Evolutionary conservation across 2,329 filamentous ascomycete genomes (phyloP).

Genomic region (Acrodontium crateriforme): DNA sequence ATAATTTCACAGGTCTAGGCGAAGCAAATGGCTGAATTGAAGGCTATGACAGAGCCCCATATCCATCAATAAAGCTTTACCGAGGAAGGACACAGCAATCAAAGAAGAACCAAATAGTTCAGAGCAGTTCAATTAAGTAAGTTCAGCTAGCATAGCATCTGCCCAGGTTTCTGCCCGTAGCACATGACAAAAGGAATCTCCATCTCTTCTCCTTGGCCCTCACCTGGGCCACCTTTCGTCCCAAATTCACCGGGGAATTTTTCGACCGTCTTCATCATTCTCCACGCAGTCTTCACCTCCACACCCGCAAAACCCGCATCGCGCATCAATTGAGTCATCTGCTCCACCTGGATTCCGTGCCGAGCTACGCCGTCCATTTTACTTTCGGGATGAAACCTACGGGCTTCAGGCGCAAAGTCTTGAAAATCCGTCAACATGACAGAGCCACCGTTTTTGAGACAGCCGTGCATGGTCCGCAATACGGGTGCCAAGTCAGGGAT

Average conservation of each 20-base stretch:
- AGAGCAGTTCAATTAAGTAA: no score
- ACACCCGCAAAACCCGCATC: slow-evolving; percentile 12
- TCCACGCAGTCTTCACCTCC: slow-evolving; percentile 11
- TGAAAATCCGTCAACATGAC: slow-evolving; percentile 17
- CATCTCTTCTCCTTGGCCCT: slow-evolving; percentile 8
- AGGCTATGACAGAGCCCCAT: no score
- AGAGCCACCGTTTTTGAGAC: slow-evolving; percentile 9
- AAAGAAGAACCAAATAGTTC: no score
- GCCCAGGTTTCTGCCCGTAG: slow-evolving; percentile 11
- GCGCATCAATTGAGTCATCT: slow-evolving; percentile 10
- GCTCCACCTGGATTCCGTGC: slow-evolving; percentile 12
- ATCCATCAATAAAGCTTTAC: no score
- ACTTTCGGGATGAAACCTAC: slow-evolving; percentile 11
- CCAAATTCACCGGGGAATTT: slow-evolving; percentile 18
- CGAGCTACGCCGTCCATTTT: slow-evolving; percentile 15
- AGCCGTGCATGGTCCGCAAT: slow-evolving; percentile 12
- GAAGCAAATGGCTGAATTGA: no score
- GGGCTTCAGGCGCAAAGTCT: slow-evolving; percentile 13
- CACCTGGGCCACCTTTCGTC: slow-evolving; percentile 3
- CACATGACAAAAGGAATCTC: slow-evolving; percentile 15
- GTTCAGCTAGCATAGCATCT: no score
- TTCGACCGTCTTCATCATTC: slow-evolving; percentile 15
- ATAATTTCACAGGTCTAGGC: no score
- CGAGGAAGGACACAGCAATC: no score
- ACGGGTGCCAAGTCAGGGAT: slow-evolving; percentile 12